These are phyloP conservation scores for Dalechampia spathulata DNA, from an alignment of 441 rosid genomes.

Conservation along the genomic window DNA sequence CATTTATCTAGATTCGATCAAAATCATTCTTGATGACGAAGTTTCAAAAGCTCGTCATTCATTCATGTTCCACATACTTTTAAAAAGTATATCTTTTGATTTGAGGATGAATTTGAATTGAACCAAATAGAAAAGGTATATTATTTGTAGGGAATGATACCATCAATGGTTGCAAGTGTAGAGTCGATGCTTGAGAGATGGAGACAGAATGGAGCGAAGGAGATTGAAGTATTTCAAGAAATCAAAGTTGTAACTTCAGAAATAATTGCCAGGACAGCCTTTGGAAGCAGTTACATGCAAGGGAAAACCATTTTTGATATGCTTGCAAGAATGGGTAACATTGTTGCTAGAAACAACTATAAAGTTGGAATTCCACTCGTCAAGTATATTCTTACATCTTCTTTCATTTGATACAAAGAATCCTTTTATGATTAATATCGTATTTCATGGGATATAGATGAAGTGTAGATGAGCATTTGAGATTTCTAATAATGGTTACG, in stretches of 20 bases:
- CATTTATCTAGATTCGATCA: no score
- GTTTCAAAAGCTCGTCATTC: no score
- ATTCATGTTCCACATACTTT: no score
- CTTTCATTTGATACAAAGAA: neutral
- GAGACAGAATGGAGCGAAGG: slow-evolving; percentile 19
- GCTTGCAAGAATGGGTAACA: slow-evolving; percentile 13
- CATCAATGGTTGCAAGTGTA: slow-evolving; percentile 8
- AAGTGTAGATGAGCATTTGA: no score
- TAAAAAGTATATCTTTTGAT: no score
- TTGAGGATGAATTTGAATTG: neutral
- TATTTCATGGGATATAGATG: no score
- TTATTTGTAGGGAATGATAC: slow-evolving; percentile 3
- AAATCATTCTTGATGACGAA: no score
- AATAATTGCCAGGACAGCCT: slow-evolving; percentile 16
- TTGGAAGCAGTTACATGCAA: slow-evolving; percentile 21
- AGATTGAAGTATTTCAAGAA: slow-evolving; percentile 28
- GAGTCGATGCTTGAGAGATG: slow-evolving; percentile 31
- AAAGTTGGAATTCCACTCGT: slow-evolving; percentile 16
- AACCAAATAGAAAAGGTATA: neutral
- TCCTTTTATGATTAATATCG: no score
- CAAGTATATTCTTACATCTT: neutral
- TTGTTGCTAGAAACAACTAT: slow-evolving; percentile 11
- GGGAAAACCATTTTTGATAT: slow-evolving; percentile 20
- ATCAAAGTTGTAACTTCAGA: slow-evolving; percentile 19
- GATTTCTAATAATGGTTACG: neutral